Conservation (phyloP, 1,139 yeast genomes). For the Zygotorulaspora mrakii region DNA sequence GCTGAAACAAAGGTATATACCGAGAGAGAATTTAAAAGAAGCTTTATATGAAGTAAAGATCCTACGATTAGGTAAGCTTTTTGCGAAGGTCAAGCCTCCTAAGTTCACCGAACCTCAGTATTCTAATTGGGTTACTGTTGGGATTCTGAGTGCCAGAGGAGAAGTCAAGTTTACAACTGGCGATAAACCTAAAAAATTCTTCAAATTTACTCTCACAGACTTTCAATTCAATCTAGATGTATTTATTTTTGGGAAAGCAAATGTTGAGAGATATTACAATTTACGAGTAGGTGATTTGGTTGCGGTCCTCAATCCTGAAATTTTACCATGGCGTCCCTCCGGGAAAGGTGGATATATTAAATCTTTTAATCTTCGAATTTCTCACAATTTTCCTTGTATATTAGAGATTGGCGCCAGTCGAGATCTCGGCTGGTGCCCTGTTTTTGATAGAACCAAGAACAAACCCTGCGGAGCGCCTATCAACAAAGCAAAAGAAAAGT, state of each 20-base stretch:
- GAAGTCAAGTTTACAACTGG: conserved; percentile 47
- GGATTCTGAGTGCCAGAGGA: conserved; percentile 59
- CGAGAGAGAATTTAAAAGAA: conserved; percentile 36
- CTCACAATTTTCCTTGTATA: conserved; percentile 49
- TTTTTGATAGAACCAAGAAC: conserved; percentile 43
- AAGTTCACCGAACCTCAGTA: conserved; percentile 63
- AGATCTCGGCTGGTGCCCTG: conserved; percentile 66
- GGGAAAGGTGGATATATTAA: conserved; percentile 26
- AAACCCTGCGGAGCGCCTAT: conserved; percentile 57
- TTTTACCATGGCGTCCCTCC: conserved; percentile 43
- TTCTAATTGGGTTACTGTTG: conserved; percentile 72
- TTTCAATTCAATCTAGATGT: conserved; percentile 57
- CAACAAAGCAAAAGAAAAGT: conserved; percentile 47
- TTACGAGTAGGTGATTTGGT: conserved; percentile 69
- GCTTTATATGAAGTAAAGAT: conserved; percentile 48
- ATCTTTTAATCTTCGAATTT: conserved; percentile 61
- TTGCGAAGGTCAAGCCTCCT: conserved; percentile 67
- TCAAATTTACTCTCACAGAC: conserved; percentile 65
- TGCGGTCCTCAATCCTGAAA: conserved; percentile 69
- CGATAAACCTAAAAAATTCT: conserved; percentile 48
- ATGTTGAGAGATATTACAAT: conserved; percentile 69
- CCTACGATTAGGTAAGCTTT: conserved; percentile 52
- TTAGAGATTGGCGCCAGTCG: conserved; percentile 71
- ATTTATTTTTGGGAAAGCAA: conserved; percentile 57
- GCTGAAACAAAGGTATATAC: conserved; percentile 47